These are phyloP conservation scores for Skeletonema marinoi DNA, from an alignment of 108 stramenopile species.

Conservation along the genomic window DNA sequence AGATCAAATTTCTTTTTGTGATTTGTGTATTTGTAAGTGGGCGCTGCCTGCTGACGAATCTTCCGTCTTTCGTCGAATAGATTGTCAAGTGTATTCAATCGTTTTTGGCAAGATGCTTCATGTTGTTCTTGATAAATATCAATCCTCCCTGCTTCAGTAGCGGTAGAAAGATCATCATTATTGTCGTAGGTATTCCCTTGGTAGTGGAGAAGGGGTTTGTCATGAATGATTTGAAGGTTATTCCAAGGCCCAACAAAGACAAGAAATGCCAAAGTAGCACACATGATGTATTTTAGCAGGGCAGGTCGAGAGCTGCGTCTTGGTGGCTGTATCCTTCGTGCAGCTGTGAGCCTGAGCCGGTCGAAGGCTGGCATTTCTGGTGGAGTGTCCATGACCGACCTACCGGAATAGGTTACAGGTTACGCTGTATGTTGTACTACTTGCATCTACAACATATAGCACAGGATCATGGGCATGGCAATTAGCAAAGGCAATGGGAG, in stretches of 20 bases:
- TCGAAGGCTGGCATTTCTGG: neutral
- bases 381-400: too few species aligned
- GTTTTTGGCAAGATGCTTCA: neutral
- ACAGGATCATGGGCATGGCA: too few species aligned
- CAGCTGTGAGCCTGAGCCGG: neutral
- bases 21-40: neutral
- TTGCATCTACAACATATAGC: too few species aligned
- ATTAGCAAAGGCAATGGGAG: too few species aligned
- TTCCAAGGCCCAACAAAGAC: neutral
- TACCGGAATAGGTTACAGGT: too few species aligned
- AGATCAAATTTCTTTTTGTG: conserved; percentile 14
- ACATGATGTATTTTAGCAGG: neutral
- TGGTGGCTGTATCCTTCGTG: neutral
- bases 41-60: neutral
- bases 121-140: neutral
- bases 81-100: neutral
- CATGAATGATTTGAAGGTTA: neutral
- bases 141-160: neutral
- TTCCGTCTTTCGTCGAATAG: neutral
- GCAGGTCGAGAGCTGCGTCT: neutral
- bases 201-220: neutral
- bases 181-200: neutral
- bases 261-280: neutral
- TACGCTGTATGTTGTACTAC: too few species aligned
- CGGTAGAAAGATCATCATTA: neutral